These are phyloP conservation scores for Trichoderma gracile DNA, from an alignment of 2,329 filamentous ascomycete species.

Conservation along the genomic window DNA sequence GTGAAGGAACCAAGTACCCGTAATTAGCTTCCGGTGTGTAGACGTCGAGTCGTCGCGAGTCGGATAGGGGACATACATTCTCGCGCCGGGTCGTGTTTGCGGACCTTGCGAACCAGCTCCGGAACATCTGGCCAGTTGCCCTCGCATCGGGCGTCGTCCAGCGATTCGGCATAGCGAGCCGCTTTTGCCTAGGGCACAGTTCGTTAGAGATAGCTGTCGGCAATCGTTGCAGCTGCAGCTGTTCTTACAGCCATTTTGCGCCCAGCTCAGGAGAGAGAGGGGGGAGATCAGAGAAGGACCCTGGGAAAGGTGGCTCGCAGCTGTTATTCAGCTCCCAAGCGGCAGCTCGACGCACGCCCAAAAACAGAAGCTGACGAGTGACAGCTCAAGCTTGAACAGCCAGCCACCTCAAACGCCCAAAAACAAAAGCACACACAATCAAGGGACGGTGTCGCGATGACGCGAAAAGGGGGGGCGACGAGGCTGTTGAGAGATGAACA, in stretches of 20 bases:
- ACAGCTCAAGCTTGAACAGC: neutral
- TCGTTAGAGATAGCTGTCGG: constrained; percentile 28
- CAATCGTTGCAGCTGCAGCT: neutral
- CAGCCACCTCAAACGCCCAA: constrained; percentile 3
- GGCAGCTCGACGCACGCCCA: constrained; percentile 23
- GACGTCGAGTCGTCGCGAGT: constrained; percentile 29
- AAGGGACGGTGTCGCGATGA: constrained; percentile 9
- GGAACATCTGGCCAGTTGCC: constrained; percentile 84
- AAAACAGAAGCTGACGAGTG: constrained; percentile 4
- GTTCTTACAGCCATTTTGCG: constrained; percentile 42
- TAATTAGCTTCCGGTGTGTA: constrained; percentile 19
- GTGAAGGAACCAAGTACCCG: constrained; percentile 5
- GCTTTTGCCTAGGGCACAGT: constrained; percentile 64
- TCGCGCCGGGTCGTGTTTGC: constrained; percentile 86
- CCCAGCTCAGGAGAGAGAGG: constrained; percentile 32
- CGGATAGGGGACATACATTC: constrained; percentile 63
- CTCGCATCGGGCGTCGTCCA: constrained; percentile 85
- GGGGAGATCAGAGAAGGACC: neutral
- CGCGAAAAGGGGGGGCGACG: constrained; percentile 8
- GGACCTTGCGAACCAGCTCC: constrained; percentile 88
- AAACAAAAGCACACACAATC: neutral
- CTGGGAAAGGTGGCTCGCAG: constrained; percentile 28
- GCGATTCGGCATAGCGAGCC: constrained; percentile 73
- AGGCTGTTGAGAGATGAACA: constrained; percentile 16
- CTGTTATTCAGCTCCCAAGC: constrained; percentile 27